Evolutionary conservation across 2,329 filamentous ascomycete species (phyloP).

Genomic region (Aurifilum marmelostoma): DNA sequence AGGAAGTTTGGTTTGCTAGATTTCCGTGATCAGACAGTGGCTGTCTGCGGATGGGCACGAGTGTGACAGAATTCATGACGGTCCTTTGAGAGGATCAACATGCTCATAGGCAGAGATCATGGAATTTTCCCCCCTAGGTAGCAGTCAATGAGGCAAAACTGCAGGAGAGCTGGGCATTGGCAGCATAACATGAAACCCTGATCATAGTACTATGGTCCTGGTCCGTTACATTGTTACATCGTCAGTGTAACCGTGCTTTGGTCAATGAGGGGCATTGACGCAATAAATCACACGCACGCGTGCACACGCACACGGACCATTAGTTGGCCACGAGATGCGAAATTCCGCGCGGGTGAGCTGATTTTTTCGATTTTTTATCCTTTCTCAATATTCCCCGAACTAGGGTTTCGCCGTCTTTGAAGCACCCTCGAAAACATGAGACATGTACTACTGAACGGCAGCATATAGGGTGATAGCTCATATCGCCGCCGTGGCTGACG

Average conservation of each 20-base stretch:
- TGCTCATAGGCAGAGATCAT: background rate
- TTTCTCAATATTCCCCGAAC: background rate
- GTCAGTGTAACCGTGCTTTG: background rate
- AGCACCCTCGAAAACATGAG: background rate
- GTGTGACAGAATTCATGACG: background rate
- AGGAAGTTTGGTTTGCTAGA: no score
- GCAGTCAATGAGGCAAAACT: background rate
- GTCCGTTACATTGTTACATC: no score
- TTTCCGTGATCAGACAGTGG: background rate
- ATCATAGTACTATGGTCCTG: no score
- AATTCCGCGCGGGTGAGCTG: background rate
- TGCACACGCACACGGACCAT: background rate
- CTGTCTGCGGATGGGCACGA: background rate
- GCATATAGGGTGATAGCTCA: background rate
- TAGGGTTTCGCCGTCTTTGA: background rate
- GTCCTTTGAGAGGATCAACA: background rate
- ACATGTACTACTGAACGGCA: background rate
- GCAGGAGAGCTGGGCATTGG: no score
- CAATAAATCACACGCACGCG: background rate
- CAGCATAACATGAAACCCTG: no score
- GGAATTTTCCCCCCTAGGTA: background rate
- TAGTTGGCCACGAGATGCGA: background rate
- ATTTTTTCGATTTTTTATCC: no score
- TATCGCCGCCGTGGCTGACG: background rate
- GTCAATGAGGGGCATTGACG: background rate